Conservation (phyloP, 2,329 filamentous ascomycete species). For the Aspergillus persii region DNA sequence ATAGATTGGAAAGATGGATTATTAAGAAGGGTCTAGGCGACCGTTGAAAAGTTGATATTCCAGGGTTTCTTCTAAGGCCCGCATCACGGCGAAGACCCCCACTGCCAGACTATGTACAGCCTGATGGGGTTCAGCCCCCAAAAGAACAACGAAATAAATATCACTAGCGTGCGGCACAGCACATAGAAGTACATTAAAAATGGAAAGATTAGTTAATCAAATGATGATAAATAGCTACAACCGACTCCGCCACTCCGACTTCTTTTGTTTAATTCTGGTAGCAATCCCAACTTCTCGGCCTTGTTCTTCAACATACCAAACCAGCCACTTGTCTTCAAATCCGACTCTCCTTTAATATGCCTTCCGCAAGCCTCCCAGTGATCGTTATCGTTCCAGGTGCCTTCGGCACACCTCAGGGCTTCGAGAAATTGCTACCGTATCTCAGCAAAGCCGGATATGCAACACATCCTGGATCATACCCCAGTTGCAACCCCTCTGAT, state of each 20-base stretch:
- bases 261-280: conserved; percentile 1
- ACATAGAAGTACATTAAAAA: not conserved
- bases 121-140: too few relatives aligned
- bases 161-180: too few relatives aligned
- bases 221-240: not conserved
- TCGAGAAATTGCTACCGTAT: conserved; percentile 2
- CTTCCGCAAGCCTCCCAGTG: not conserved
- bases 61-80: not conserved
- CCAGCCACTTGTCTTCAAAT: not conserved
- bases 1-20: too few relatives aligned
- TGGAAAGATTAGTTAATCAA: not conserved
- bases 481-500: conserved; percentile 7
- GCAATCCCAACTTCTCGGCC: conserved; percentile 1
- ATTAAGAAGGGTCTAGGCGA: too few relatives aligned
- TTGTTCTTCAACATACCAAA: not conserved
- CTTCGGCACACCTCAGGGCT: conserved; percentile 7
- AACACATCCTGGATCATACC: conserved; percentile 5
- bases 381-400: conserved; percentile 6
- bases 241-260: not conserved
- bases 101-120: not conserved
- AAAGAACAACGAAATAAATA: too few relatives aligned
- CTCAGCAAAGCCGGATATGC: conserved; percentile 5
- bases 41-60: not conserved
- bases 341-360: not conserved
- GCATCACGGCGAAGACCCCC: conserved; percentile 3